Evolutionary conservation across 305 asterid genomes (phyloP).

Genomic region (Ajuga reptans): DNA sequence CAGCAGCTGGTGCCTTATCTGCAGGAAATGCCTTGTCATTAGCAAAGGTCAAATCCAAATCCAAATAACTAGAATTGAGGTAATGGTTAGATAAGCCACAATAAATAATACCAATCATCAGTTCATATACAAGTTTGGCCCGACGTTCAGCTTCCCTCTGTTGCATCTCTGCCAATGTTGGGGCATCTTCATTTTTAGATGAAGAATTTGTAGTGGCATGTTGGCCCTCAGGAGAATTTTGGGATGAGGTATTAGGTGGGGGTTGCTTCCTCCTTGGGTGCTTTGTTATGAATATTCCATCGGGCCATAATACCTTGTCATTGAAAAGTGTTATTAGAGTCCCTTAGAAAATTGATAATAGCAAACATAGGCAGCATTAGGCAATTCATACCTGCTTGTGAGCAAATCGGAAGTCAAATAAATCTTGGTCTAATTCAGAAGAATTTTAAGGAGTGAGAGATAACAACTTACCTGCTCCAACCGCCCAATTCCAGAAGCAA

Average conservation of each 20-base stretch:
- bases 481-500: conserved; percentile 79
- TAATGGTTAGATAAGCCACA: background rate
- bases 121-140: conserved; percentile 57
- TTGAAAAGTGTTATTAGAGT: conserved; percentile 16
- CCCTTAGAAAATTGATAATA: conserved; percentile 13
- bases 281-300: conserved; percentile 91
- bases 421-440: conserved; percentile 10
- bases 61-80: background rate
- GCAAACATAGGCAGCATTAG: conserved; percentile 16
- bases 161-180: conserved; percentile 49
- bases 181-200: conserved; percentile 41
- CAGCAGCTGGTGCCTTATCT: conserved; percentile 92
- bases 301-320: conserved; percentile 85
- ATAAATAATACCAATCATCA: conserved; percentile 68
- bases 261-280: conserved; percentile 77
- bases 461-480: conserved; percentile 67
- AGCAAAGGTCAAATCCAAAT: background rate
- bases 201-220: conserved; percentile 46
- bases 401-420: background rate
- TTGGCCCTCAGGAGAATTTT: conserved; percentile 31
- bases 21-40: conserved; percentile 25
- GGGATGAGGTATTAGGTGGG: conserved; percentile 40
- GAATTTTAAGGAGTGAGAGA: background rate
- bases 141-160: conserved; percentile 74
- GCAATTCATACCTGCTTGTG: background rate